phyloP scores from a whole-genome alignment of 75 land plant genomes.

The Pseudotsuga menziesii region DNA sequence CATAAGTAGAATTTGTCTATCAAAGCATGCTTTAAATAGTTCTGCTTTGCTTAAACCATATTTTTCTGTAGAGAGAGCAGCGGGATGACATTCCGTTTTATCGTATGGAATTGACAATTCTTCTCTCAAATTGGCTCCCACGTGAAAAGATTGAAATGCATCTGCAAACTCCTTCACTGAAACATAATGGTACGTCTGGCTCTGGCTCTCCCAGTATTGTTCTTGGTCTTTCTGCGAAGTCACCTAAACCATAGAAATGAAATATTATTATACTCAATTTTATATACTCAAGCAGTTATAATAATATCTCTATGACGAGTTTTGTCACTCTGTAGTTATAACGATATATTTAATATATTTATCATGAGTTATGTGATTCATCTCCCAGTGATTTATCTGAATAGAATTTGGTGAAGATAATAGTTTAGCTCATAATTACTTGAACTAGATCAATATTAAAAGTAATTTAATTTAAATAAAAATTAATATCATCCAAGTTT shows the following conservation, averaged over 20 bases:
- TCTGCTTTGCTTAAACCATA: conserved; percentile 55
- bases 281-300: no score
- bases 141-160: conserved; percentile 49
- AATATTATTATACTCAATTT: no score
- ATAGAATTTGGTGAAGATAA: no score
- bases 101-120: conserved; percentile 55
- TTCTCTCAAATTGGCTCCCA: conserved; percentile 33
- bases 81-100: conserved; percentile 53
- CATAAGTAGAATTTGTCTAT: conserved; percentile 59
- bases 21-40: conserved; percentile 62
- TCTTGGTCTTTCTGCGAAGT: conserved; percentile 91
- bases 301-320: no score
- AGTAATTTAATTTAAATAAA: no score
- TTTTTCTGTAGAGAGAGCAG: conserved; percentile 48
- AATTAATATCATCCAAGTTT: no score
- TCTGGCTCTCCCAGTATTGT: conserved; percentile 72
- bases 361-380: no score
- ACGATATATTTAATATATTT: no score
- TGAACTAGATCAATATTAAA: no score
- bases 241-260: conserved; percentile 37
- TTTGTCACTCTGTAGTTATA: no score
- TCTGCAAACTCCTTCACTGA: conserved; percentile 63
- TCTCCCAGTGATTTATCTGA: no score
- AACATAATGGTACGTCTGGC: conserved; percentile 53
- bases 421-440: no score